Percentiles rank a stretch among this genome's conserved stretches.
Evolutionary conservation across 495 filamentous ascomycete genomes (phyloP).

Genomic region (Podospora australis): DNA sequence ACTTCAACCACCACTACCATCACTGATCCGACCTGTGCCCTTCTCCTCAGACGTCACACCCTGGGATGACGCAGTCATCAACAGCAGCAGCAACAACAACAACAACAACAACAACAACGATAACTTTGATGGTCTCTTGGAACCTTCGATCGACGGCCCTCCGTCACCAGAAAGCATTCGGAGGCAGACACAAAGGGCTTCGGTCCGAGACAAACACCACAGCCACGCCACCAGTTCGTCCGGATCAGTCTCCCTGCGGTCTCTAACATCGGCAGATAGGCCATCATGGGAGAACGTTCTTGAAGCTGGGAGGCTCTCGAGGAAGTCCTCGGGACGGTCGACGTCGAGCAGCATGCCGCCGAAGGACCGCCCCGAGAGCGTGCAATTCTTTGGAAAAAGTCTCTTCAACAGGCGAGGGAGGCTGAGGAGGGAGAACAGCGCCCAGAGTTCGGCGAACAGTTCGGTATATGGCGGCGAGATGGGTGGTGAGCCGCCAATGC

Average conservation of each 20-base stretch:
- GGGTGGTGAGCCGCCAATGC: constrained; percentile 19
- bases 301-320: constrained; percentile 36
- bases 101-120: constrained; percentile 19
- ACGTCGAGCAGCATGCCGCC: constrained; percentile 38
- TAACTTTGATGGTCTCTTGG: constrained; percentile 31
- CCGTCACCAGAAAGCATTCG: constrained; percentile 50
- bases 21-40: not conserved
- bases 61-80: not conserved
- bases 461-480: constrained; percentile 35
- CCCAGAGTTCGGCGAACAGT: constrained; percentile 31
- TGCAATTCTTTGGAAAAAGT: constrained; percentile 49
- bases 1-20: not conserved
- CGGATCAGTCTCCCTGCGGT: constrained; percentile 40
- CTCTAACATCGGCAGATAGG: constrained; percentile 31
- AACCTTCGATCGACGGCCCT: constrained; percentile 46
- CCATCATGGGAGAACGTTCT: constrained; percentile 39
- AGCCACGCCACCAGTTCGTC: constrained; percentile 43
- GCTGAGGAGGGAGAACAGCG: constrained; percentile 36
- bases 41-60: not conserved
- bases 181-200: constrained; percentile 43
- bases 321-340: constrained; percentile 46
- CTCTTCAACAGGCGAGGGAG: constrained; percentile 42
- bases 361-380: constrained; percentile 46
- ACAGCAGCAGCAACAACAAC: constrained; percentile 14
- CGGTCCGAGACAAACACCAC: constrained; percentile 36